Evolutionary conservation across 768 basidiomycete species (phyloP).

Genomic region (Termitomyces sp.): DNA sequence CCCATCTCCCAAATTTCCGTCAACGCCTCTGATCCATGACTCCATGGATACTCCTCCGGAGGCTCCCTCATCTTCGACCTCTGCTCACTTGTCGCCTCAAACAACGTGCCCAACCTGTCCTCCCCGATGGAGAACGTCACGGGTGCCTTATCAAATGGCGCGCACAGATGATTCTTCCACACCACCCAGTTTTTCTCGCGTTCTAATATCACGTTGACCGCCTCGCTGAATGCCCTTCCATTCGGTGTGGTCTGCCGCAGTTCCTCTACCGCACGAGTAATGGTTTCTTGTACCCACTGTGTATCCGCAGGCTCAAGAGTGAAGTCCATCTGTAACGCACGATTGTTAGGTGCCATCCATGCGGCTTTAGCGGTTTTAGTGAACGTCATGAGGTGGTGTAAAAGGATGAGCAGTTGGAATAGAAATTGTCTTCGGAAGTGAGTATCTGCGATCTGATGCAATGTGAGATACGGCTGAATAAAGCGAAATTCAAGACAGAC

Average conservation of each 20-base stretch:
- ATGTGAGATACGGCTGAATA: background rate
- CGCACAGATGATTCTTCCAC: constrained; percentile 84
- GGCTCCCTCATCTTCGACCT: constrained; percentile 52
- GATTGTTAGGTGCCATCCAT: constrained; percentile 62
- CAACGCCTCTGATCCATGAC: constrained; percentile 60
- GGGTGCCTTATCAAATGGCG: constrained; percentile 71
- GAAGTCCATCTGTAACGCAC: constrained; percentile 81
- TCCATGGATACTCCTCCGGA: constrained; percentile 58
- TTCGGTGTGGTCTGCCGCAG: constrained; percentile 73
- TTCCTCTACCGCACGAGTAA: constrained; percentile 50
- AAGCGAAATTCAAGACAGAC: constrained; percentile 10
- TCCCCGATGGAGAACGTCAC: constrained; percentile 47
- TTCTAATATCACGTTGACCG: constrained; percentile 63
- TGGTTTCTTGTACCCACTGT: constrained; percentile 73
- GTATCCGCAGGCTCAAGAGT: constrained; percentile 60
- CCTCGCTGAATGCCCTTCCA: constrained; percentile 72
- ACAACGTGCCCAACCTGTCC: constrained; percentile 41
- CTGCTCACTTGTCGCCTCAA: constrained; percentile 51
- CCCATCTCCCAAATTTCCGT: constrained; percentile 86
- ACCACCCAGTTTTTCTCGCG: constrained; percentile 87
- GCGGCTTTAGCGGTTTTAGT: constrained; percentile 58
- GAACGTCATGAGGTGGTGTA: constrained; percentile 69
- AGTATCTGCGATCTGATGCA: constrained; percentile 72
- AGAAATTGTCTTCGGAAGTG: constrained; percentile 92
- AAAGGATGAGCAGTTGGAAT: constrained; percentile 76